phyloP scores from a whole-genome alignment of 2,329 filamentous ascomycete genomes.

The Ceratocystis lukuohia region DNA sequence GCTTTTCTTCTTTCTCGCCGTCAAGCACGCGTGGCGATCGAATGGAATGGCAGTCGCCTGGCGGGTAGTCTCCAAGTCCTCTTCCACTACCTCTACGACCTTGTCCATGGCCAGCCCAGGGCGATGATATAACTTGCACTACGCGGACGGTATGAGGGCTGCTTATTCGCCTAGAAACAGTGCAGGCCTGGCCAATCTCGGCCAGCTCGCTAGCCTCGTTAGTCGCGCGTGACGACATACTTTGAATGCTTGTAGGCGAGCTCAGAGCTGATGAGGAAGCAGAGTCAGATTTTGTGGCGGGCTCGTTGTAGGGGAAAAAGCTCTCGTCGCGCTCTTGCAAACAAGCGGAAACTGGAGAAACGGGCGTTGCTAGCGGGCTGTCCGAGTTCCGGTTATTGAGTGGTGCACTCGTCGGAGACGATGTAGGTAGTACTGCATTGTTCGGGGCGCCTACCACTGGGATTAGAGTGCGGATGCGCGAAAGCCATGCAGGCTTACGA shows the following conservation, averaged over 20 bases:
- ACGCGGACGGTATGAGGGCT: conserved; percentile 12
- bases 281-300: neutral
- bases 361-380: neutral
- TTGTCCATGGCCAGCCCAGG: neutral
- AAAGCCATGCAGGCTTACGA: conserved; percentile 9
- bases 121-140: neutral
- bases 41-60: neutral
- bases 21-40: neutral
- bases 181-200: conserved; percentile 9
- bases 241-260: conserved; percentile 2
- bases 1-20: too few relatives aligned
- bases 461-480: conserved; percentile 18
- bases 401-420: neutral
- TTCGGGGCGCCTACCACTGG: conserved; percentile 5
- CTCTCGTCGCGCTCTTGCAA: neutral
- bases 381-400: neutral
- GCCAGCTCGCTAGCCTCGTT: neutral
- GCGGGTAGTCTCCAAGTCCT: neutral
- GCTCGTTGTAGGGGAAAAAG: neutral
- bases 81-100: neutral
- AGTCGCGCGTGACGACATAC: neutral
- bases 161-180: conserved; percentile 9
- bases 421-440: neutral
- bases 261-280: conserved; percentile 4
- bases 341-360: neutral